Conservation (phyloP, 306 rosid genomes). For the Dryas drummondii region DNA sequence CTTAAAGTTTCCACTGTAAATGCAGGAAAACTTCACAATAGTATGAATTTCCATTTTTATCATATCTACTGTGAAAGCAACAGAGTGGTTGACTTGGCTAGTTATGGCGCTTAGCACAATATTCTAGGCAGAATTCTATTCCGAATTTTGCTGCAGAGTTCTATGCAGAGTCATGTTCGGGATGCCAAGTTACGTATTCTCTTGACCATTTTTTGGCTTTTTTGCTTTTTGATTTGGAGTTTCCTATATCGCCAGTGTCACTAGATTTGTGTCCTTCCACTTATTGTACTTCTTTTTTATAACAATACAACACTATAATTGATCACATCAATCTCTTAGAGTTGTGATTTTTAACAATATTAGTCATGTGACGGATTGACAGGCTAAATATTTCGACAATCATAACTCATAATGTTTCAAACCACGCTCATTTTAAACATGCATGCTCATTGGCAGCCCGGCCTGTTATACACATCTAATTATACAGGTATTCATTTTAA, state of each 20-base stretch:
- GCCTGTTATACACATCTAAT: background rate
- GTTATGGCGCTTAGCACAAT: background rate
- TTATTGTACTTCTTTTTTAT: no score
- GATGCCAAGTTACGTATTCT: background rate
- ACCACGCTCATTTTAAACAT: background rate
- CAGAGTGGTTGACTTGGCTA: background rate
- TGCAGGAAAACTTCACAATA: no score
- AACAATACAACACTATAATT: no score
- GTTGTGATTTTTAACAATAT: no score
- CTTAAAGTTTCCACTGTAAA: background rate
- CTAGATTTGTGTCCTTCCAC: no score
- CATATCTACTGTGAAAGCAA: background rate
- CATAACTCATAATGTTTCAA: background rate
- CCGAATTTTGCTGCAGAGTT: background rate
- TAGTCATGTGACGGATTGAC: no score
- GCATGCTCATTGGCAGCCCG: background rate
- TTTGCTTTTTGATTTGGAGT: background rate
- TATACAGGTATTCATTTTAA: background rate
- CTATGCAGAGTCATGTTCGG: background rate
- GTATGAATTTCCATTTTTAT: background rate
- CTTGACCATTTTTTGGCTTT: background rate
- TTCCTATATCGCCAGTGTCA: background rate
- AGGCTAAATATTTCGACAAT: background rate
- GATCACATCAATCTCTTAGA: no score
- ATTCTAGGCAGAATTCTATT: background rate